Percentiles rank a stretch among this genome's conserved stretches.
phyloP scores from a whole-genome alignment of 371 early-diverging fungal species.

The Rhizomucor miehei region DNA sequence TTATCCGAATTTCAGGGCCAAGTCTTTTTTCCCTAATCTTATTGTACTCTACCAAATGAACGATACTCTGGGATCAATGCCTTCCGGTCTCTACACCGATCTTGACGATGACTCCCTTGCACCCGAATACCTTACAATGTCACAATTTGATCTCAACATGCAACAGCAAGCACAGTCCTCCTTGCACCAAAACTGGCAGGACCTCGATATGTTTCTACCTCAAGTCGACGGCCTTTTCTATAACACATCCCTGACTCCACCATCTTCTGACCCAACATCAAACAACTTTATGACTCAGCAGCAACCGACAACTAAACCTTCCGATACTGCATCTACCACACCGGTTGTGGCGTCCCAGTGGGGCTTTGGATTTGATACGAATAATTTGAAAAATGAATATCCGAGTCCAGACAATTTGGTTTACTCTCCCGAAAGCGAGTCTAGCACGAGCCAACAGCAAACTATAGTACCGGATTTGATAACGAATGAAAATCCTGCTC shows the following conservation, averaged over 20 bases:
- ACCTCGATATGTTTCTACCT: slow-evolving; percentile 38
- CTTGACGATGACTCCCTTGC: slow-evolving; percentile 12
- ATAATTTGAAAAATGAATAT: slow-evolving; percentile 1
- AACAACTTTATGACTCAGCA: slow-evolving; percentile 1
- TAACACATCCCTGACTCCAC: slow-evolving; percentile 9
- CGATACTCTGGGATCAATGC: neutral
- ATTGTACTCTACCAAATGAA: neutral
- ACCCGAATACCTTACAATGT: slow-evolving; percentile 14
- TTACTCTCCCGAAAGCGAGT: slow-evolving; percentile 3
- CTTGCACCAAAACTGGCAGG: slow-evolving; percentile 36
- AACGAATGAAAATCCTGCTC: neutral
- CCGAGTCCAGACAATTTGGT: slow-evolving; percentile 7
- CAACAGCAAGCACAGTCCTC: slow-evolving; percentile 45
- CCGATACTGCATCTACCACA: slow-evolving; percentile 7
- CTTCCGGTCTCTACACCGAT: neutral
- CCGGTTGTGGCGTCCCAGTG: slow-evolving; percentile 18
- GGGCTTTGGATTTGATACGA: neutral
- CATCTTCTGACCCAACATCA: slow-evolving; percentile 7
- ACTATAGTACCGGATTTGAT: neutral
- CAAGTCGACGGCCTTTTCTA: slow-evolving; percentile 18
- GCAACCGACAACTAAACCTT: neutral
- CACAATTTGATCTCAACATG: slow-evolving; percentile 38
- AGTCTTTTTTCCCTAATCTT: no score
- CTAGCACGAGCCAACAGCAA: slow-evolving; percentile 1
- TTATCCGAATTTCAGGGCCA: no score